These are phyloP conservation scores for Wickerhamiella occidentalis DNA, from an alignment of 805 yeast genomes.

Conservation along the genomic window DNA sequence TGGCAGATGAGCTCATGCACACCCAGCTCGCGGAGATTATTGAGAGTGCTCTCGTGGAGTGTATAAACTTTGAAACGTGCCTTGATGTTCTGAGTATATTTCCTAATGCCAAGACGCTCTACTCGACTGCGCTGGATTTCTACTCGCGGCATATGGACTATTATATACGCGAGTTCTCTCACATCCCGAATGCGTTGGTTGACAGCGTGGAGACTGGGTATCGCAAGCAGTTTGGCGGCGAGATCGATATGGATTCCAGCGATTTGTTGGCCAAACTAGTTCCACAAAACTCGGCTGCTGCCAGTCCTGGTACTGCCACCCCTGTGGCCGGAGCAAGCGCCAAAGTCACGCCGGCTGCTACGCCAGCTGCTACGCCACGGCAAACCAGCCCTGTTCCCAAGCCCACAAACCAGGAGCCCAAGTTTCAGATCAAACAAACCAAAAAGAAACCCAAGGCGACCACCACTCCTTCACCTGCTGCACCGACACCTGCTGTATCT, in stretches of 20 bases:
- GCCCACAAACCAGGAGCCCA: background rate
- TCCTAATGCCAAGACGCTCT: conserved; percentile 7
- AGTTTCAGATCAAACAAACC: background rate
- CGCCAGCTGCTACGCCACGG: background rate
- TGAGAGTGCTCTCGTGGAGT: conserved; percentile 16
- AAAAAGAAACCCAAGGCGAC: background rate
- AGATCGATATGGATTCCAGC: background rate
- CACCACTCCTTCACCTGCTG: background rate
- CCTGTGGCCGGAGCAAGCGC: background rate
- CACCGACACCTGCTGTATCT: background rate
- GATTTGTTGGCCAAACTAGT: background rate
- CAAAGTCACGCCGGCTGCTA: background rate
- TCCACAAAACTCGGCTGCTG: background rate
- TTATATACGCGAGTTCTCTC: conserved; percentile 5
- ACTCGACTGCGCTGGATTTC: conserved; percentile 4
- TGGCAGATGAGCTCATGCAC: conserved; percentile 19
- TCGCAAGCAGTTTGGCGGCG: conserved; percentile 1
- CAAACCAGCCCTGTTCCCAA: background rate
- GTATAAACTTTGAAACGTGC: conserved; percentile 15
- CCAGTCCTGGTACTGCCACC: too few relatives aligned
- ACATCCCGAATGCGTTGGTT: background rate
- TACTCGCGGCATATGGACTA: conserved; percentile 13
- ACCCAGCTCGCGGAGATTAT: conserved; percentile 13
- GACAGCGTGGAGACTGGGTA: conserved; percentile 12
- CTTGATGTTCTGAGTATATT: conserved; percentile 11